Base-by-base conservation (phyloP, 495 filamentous ascomycete species). In the Cercophora newfieldiana region DNA sequence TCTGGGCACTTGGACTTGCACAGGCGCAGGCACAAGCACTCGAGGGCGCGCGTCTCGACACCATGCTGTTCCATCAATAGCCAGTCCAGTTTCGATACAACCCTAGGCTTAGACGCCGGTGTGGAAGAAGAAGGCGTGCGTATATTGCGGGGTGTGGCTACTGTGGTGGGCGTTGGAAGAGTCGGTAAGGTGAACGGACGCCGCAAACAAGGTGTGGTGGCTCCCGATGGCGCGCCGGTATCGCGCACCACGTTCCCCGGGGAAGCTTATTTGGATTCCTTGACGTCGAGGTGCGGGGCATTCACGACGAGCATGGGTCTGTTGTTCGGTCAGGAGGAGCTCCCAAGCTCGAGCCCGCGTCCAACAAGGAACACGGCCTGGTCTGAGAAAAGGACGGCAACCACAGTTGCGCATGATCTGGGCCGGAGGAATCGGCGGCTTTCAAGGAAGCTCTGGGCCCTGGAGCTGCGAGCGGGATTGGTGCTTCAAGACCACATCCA, bases 181-280 rank as follows among this genome's bases (percentile, higher is more conserved):
- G 29, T 33, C n/a, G 26, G 26, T 26, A 58, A 33, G 55, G 55
- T 53, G 50, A 53, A 53, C 16, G 50, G 7, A 7, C 50, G 37
- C 37, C 18, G 37, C 14, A n/a, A 44, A 60, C 26, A 60, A 60
- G 58, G 31, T 48, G 33, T 60, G 58, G 58, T 48, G 33, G 58
- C 58, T 48, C 58, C 12, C 37, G 31, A 33, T 48, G 33, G 58
- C 58, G 19, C 58, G 26, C 54, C 25, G 47, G 59, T 31, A 62
- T 51, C 47, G 59, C 59, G 33, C 47, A 21, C 60, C 60, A 63
- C 60, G 16, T 63, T 50, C 29, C 50, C 61, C 50, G 30, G 61
- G 31, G 61, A 63, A 63, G 61, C 49, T 63, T 63, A 44, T 63
- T 60, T 60, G 58, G 18, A 48, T 47, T 44, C 37, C 37, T 14